Base-by-base conservation (phyloP, 1,284 basidiomycete species). In the Cryptococcus sp. region DNA sequence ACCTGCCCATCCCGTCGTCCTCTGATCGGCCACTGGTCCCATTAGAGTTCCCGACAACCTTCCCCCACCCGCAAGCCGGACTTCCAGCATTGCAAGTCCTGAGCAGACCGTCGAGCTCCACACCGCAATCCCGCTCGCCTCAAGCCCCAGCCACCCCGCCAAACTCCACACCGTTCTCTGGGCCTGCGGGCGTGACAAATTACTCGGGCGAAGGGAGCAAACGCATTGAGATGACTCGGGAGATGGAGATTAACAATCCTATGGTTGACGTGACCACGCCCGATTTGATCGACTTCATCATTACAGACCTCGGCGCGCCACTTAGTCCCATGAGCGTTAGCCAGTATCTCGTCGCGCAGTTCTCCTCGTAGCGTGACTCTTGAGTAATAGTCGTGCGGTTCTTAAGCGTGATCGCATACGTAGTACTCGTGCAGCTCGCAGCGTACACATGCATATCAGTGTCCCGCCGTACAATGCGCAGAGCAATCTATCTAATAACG, bases 1-100 rank as follows among this genome's bases (percentile, higher is more conserved):
- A 99, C 82, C 84, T 99, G 23, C 95, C 95, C 7, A 65, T 71
- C n/a, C 70, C 71, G 5, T 23, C 54, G 35, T 53, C 44, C 10
- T 47, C 51, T 20, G 45, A 48, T 10, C 44, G 41, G 15, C 31
- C 47, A 3, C n/a, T 50, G 22, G 50, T 41, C n/a, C 56, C 50
- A 25, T 25, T 58, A 11, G 55, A 57, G 31, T 57, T 57, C 50
- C 49, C 49, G 17, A 41, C 49, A 19, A 31, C 22, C n/a, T 56
- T 22, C 19, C 48, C 57, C 40, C 27, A 56, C n/a, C 47, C 60
- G 22, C 70, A 13, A 35, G 31, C 31, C 31, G 31, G 31, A 35
- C 31, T 72, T 1, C 66, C 70, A 6, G 45, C 63, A 4, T 54
- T 57, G 5, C 39, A 35, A 11, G 17, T 22, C 41, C 53, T 59